Conservation (phyloP, 2,329 filamentous ascomycete genomes). For the Aspergillus costaricaensis region DNA sequence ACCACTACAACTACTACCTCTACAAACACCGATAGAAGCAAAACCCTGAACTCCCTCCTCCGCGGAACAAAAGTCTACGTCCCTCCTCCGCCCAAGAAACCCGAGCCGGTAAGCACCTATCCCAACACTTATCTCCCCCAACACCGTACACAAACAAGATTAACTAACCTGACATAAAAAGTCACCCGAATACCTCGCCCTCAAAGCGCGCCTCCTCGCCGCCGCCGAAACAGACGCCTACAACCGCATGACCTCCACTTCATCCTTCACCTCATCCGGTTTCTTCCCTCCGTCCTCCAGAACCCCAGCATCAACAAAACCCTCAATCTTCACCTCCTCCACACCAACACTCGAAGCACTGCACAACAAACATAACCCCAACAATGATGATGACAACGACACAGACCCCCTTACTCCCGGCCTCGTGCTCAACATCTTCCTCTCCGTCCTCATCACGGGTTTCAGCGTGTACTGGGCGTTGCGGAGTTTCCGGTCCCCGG, state of each 20-base stretch:
- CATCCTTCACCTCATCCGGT: conserved; percentile 50
- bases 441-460: conserved; percentile 75
- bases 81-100: conserved; percentile 77
- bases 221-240: conserved; percentile 83
- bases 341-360: conserved; percentile 56
- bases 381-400: conserved; percentile 27
- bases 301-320: conserved; percentile 9
- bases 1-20: neutral
- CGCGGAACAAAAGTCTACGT: conserved; percentile 71
- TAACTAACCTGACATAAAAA: too few relatives aligned
- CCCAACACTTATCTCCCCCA: neutral
- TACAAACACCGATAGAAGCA: neutral
- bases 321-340: conserved; percentile 55
- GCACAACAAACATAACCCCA: conserved; percentile 36
- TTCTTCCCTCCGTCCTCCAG: conserved; percentile 55
- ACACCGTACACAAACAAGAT: neutral
- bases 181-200: conserved; percentile 71
- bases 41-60: conserved; percentile 69
- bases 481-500: conserved; percentile 39
- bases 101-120: conserved; percentile 65
- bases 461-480: conserved; percentile 50
- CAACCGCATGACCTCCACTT: conserved; percentile 72
- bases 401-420: conserved; percentile 50
- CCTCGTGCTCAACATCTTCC: conserved; percentile 84
- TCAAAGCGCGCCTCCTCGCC: conserved; percentile 81